These are phyloP conservation scores for Maudiozyma serrabonitensis DNA, from an alignment of 805 yeast species.

Conservation along the genomic window DNA sequence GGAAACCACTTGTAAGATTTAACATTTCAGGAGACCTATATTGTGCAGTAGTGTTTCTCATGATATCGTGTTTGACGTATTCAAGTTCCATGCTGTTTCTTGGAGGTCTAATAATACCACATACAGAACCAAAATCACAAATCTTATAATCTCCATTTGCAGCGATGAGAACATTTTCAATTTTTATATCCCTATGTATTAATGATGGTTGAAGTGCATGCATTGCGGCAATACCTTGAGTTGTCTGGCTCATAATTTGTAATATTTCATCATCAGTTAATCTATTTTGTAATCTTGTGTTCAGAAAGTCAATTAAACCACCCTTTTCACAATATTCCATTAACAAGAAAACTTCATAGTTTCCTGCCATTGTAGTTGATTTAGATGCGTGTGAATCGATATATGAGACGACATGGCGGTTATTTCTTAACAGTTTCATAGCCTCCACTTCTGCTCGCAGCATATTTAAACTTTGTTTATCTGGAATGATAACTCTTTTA, in stretches of 20 bases:
- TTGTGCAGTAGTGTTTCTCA: conserved; percentile 79
- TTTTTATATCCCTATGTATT: conserved; percentile 72
- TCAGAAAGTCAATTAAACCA: conserved; percentile 75
- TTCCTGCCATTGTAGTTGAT: conserved; percentile 40
- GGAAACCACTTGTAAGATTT: conserved; percentile 55
- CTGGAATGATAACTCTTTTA: conserved; percentile 90
- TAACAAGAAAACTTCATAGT: conserved; percentile 64
- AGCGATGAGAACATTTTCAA: conserved; percentile 67
- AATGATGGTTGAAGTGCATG: conserved; percentile 64
- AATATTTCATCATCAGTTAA: conserved; percentile 60
- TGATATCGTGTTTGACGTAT: conserved; percentile 53
- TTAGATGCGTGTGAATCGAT: conserved; percentile 93
- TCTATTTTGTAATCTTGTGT: conserved; percentile 55
- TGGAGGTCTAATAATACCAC: conserved; percentile 56
- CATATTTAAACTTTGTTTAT: conserved; percentile 69
- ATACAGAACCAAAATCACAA: conserved; percentile 79
- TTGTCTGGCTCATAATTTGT: conserved; percentile 57
- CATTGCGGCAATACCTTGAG: conserved; percentile 69
- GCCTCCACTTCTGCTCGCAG: conserved; percentile 95
- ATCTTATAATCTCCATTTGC: conserved; percentile 51
- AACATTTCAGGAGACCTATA: conserved; percentile 81
- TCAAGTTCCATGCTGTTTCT: conserved; percentile 50
- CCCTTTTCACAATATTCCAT: conserved; percentile 78
- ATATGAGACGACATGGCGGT: conserved; percentile 74
- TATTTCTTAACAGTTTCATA: conserved; percentile 79